Base-by-base conservation (phyloP, 805 yeast species). In the Saccharomycopsis sp. region DNA sequence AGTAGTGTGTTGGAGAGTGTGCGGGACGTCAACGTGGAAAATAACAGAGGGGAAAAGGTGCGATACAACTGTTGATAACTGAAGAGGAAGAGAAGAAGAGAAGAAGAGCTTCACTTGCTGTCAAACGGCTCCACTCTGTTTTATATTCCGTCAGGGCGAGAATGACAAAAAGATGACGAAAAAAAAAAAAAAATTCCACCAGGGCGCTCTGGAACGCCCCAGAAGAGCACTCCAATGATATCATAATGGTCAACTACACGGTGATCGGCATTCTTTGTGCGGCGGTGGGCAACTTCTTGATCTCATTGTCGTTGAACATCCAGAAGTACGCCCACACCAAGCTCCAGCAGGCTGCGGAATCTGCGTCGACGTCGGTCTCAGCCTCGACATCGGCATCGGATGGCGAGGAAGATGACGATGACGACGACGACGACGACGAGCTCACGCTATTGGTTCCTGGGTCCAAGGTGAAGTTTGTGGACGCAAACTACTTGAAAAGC, bases 241-340 rank as follows among this genome's bases (percentile, higher is more conserved):
- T 25, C n/a, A 25, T 10, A n/a, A 43, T 36, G 45, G 30, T 46
- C 12, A 40, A 34, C 32, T 45, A 48, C 36, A 42, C 60, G 12
- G 35, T 50, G 19, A 47, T 57, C 4, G 68, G 68, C 3, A 56
- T 63, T 22, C 39, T 49, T 8, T 53, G 59, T 13, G 62, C 68
- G 8, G 53, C 62, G 15, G 26, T 54, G 1, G 69, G 67, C 29
- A 65, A 65, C 41, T 43, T 66, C 19, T 44, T 62, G 10, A 58
- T 66, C 23, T 52, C 56, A n/a, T 44, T 65, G 5, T 65, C 70
- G 2, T 50, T 66, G 5, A 64, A 65, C 38, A 44, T 65, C 15
- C 71, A 65, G 37, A 57, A 64, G 20, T 56, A 60, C 43, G 67
- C 70, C 5, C 67, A 64, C 34, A 45, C 51, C 16, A 49, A 53